Evolutionary conservation across 192 early-diverging fungal genomes (phyloP).

Genomic region (Rhizophagus clarus): DNA sequence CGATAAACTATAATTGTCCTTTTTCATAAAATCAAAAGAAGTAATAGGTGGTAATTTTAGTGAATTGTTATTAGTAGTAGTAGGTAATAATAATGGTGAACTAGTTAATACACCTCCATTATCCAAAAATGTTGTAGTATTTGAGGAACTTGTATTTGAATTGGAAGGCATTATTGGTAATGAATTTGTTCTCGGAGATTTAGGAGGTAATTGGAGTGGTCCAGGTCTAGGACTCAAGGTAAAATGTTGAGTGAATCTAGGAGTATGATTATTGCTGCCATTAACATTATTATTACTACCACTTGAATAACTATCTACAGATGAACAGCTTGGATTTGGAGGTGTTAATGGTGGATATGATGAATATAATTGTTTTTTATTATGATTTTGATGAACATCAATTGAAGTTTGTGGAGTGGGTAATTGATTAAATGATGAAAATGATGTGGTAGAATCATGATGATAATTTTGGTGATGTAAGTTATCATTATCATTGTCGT

Average conservation of each 20-base stretch:
- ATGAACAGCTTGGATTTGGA: background rate
- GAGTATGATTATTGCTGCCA: background rate
- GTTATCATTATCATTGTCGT: background rate
- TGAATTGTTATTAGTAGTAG: background rate
- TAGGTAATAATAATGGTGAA: conserved; percentile 1
- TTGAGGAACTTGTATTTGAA: background rate
- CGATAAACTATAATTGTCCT: background rate
- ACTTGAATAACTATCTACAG: background rate
- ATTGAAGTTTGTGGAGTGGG: conserved; percentile 5
- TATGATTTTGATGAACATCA: background rate
- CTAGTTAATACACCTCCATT: background rate
- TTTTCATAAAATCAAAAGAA: background rate
- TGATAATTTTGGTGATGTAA: background rate
- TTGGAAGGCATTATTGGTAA: background rate
- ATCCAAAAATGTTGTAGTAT: background rate
- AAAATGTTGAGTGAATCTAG: conserved; percentile 13
- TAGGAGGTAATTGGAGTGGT: background rate
- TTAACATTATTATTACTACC: background rate
- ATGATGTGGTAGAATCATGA: background rate
- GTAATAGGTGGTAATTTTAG: conserved; percentile 10
- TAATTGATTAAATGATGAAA: background rate
- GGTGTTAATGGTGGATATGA: background rate
- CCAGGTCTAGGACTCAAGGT: background rate
- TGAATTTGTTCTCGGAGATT: background rate
- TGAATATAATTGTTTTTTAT: conserved; percentile 16